A percentile compares a stretch with the other conserved stretches of the same genome.
Evolutionary conservation across 257 asterid genomes (phyloP).

Genomic region (Solanum boliviense): DNA sequence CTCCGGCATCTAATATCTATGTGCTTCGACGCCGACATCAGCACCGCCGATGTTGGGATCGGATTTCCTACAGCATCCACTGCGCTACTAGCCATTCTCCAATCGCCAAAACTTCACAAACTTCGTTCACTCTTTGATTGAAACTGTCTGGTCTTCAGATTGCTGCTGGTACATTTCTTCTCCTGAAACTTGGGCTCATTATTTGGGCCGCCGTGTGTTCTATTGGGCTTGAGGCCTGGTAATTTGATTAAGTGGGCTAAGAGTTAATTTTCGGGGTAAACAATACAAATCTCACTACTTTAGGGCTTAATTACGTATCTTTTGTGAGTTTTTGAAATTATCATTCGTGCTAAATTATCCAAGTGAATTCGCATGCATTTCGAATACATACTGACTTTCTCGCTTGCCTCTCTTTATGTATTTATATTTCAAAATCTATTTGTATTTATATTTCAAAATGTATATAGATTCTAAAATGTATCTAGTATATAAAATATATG

Average conservation of each 20-base stretch:
- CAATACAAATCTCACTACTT: no score
- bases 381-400: no score
- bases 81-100: slow-evolving; percentile 20
- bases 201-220: not conserved
- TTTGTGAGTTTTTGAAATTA: no score
- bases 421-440: no score
- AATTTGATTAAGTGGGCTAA: not conserved
- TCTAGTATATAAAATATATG: no score
- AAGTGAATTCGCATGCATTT: no score
- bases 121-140: not conserved
- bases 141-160: not conserved
- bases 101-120: not conserved
- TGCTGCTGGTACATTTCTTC: not conserved
- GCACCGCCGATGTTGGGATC: slow-evolving; percentile 46
- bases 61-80: slow-evolving; percentile 35
- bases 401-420: fast-evolving
- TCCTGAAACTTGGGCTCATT: not conserved
- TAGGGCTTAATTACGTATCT: fast-evolving
- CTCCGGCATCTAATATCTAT: slow-evolving; percentile 42
- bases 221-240: not conserved
- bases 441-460: no score
- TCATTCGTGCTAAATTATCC: no score
- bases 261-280: no score
- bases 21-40: slow-evolving; percentile 65
- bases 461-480: no score